A percentile compares a stretch with the other conserved stretches of the same genome.
Evolutionary conservation across 225 moss, liverwort and hornwort species (phyloP).

Genomic region (Pseudoscleropodium purum): DNA sequence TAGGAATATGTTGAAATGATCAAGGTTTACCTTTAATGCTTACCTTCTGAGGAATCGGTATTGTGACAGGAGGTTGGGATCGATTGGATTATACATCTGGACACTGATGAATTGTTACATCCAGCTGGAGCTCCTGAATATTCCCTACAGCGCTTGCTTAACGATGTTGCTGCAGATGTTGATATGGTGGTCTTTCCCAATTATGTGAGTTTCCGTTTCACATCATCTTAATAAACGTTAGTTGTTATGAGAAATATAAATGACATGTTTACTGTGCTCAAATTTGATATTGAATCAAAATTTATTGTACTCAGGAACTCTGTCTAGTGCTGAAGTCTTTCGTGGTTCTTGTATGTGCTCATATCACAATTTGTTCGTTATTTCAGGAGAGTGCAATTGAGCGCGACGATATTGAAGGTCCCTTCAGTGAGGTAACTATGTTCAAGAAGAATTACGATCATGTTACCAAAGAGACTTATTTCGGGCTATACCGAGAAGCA

Average conservation of each 20-base stretch:
- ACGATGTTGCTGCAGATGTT: slow-evolving; percentile 66
- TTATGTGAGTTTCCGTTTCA: slow-evolving; percentile 54
- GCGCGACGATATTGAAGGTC: slow-evolving; percentile 81
- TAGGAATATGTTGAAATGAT: not conserved
- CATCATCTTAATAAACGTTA: not conserved
- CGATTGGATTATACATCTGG: slow-evolving; percentile 98
- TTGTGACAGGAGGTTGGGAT: slow-evolving; percentile 69
- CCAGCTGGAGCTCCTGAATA: slow-evolving; percentile 91
- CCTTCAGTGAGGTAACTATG: slow-evolving; percentile 99
- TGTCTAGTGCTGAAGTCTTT: not conserved
- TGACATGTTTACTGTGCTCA: not conserved
- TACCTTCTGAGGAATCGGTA: not conserved
- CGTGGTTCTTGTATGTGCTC: not conserved
- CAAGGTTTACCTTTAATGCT: not conserved
- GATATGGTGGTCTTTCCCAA: slow-evolving; percentile 99
- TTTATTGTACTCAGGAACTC: not conserved
- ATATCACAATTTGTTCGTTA: not conserved
- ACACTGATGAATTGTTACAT: slow-evolving; percentile 93
- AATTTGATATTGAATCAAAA: not conserved
- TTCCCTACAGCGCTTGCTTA: slow-evolving; percentile 80
- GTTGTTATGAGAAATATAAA: not conserved
- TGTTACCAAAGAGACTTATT: slow-evolving; percentile 97
- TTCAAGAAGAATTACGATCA: slow-evolving; percentile 99
- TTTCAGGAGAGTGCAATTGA: slow-evolving; percentile 94
- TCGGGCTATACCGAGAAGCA: slow-evolving; percentile 91